Percentiles rank a stretch among this genome's conserved stretches.
Evolutionary conservation across 176 grass and related monocot genomes (phyloP).

Genomic region (Rhynchospora pubera): DNA sequence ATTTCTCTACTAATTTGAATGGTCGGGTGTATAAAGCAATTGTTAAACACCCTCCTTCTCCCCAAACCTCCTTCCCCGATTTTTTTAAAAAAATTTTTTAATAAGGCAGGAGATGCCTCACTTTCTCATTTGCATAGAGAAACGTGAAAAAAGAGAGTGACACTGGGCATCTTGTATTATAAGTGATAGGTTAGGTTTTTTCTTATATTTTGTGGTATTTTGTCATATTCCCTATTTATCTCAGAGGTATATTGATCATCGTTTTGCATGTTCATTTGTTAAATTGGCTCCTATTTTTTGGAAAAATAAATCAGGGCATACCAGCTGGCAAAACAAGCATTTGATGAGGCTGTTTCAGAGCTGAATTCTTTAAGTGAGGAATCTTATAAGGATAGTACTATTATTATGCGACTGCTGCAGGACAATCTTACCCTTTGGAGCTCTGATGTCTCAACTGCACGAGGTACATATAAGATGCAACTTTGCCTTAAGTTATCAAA

Average conservation of each 20-base stretch:
- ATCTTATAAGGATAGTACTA: constrained; percentile 40
- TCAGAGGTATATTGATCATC: not conserved
- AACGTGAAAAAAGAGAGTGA: not conserved
- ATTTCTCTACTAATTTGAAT: not conserved
- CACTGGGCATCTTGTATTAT: not conserved
- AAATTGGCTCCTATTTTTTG: not conserved
- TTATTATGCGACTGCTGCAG: constrained; percentile 68
- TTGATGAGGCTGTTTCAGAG: constrained; percentile 64
- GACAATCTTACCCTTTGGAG: constrained; percentile 68
- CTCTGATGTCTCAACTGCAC: constrained; percentile 29
- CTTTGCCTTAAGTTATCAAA: not conserved
- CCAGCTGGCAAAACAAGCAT: constrained; percentile 68
- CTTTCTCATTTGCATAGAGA: not conserved
- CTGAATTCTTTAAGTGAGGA: constrained; percentile 43
- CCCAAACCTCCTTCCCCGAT: not conserved
- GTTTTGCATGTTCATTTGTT: not conserved
- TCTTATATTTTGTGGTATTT: not conserved
- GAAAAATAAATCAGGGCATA: constrained; percentile 42
- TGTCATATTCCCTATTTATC: not conserved
- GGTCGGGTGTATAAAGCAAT: not conserved
- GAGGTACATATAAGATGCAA: constrained; percentile 4
- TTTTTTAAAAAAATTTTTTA: not conserved
- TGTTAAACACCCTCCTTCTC: not conserved
- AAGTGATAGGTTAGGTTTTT: not conserved
- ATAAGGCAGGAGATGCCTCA: not conserved